Evolutionary conservation across 169 alveolate genomes (phyloP), one percentile per base, ranked within the genome.

Genomic region (Cryptosporidium baileyi): DNA sequence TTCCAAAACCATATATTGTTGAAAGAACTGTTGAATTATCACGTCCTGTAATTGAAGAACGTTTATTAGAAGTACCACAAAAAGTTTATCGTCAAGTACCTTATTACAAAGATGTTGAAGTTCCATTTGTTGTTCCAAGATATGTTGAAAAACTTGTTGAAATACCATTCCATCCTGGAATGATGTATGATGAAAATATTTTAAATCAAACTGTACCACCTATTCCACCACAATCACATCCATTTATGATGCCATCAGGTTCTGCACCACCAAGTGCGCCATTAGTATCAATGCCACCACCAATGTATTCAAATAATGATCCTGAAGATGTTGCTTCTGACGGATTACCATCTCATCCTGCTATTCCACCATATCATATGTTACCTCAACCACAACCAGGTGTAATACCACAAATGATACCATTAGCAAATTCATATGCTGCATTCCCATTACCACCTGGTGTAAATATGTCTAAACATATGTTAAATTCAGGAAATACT

Each of bases 91-190:
- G 91, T 44, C 94, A 91, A 61, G 91, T 92, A 30, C 95, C 95
- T 24, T 91, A 92, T 59, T 89, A 91, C 54, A 92, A 91, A 61
- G 92, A 93, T 24, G 94, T 92, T 2, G 94, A 92, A 80, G 95
- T 92, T 3, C 95, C 95, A 15, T 92, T 91, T 82, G 92, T 90
- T 60, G 94, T 92, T 32, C 95, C 95, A 41, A 88, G 95, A 63
- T 92, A 92, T 81, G 94, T 92, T 26, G 95, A 92, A 80, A 92
- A 92, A 89, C 60, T 92, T 41, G 91, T 92, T 19, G 95, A 92
- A 41, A 82, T 92, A 30, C 94, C 94, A 41, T 92, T 90, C 85
- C 91, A 91, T 67, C 95, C 95, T 2, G 85, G 85, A 49, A 74
- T 74, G 85, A 38, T 74, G 67, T 74, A 54, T n/a, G 85, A 74